Base-by-base conservation (phyloP, 495 filamentous ascomycete genomes). In the Immersiella caudata region DNA sequence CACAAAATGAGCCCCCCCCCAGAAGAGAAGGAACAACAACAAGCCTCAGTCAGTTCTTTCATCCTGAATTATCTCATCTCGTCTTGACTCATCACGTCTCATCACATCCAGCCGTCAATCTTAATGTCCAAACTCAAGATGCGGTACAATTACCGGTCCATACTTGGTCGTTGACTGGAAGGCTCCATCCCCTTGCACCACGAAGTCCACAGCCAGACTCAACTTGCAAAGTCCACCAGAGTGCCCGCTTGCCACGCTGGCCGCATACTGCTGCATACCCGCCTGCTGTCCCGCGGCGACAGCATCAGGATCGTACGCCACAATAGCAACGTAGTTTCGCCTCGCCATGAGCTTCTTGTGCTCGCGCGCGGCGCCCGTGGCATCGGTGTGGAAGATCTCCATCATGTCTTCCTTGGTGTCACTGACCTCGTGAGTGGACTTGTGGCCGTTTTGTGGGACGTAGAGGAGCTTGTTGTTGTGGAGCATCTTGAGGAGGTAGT, bases 331-430 rank as follows among this genome's bases (percentile, higher is more conserved):
- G 70, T 98, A 99, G 71, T 97, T 98, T 40, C 95, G 80, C 26
- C 96, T 79, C 3, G 88, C 93, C 95, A 98, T 98, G 36, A 99
- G 84, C 72, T 93, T 91, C 76, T 92, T 91, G 69, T 91, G 81
- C 79, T 99, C 95, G 25, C 96, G 83, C 0, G 87, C 80, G 27
- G 86, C 81, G 16, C 96, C 94, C 60, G 86, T 90, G 20, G 94
- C 91, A 71, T 99, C 95, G 8, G 85, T 89, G 75, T 94, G 90
- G 85, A 99, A 99, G 69, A 99, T 92, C 80, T 99, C 95, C 89
- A 98, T 93, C 95, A 99, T 99, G 75, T 99, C 95, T 78, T 99
- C 95, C 77, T 99, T 99, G 46, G 95, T 99, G 74, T 99, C 95
- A 24, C 80, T 83, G n/a, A 84, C 75, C 57, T 83, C 77, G 71